Percentiles rank a stretch among this genome's conserved stretches.
Conservation (phyloP, 371 early-diverging fungal genomes). For the Mortierella sp. region DNA sequence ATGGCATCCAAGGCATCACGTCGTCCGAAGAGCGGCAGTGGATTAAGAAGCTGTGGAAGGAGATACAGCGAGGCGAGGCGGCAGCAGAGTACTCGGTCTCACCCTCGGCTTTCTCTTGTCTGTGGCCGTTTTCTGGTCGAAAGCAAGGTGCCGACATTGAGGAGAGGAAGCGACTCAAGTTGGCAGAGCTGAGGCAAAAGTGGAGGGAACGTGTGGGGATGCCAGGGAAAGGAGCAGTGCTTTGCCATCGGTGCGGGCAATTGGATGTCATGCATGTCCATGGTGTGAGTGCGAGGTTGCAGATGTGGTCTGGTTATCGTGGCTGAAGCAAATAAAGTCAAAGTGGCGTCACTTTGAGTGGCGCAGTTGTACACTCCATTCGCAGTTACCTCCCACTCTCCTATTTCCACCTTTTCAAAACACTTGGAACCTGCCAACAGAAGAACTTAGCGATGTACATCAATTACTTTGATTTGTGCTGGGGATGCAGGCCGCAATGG, state of each 20-base stretch:
- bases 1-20: slow-evolving; percentile 34
- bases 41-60: slow-evolving; percentile 30
- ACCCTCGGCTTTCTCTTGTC: slow-evolving; percentile 7
- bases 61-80: slow-evolving; percentile 27
- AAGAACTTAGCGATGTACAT: too few species aligned
- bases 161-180: slow-evolving; percentile 21
- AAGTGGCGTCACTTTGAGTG: too few species aligned
- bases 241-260: slow-evolving; percentile 37
- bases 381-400: too few species aligned
- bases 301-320: slow-evolving; percentile 44
- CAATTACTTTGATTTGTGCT: too few species aligned
- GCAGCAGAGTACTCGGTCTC: slow-evolving; percentile 16
- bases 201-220: slow-evolving; percentile 39
- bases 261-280: slow-evolving; percentile 52
- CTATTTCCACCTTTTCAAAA: too few species aligned
- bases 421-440: too few species aligned
- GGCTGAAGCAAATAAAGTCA: slow-evolving; percentile 1
- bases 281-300: slow-evolving; percentile 25
- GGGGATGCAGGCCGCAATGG: too few species aligned
- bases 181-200: slow-evolving; percentile 20
- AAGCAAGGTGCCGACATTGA: slow-evolving; percentile 13
- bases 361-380: too few species aligned
- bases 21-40: slow-evolving; percentile 32
- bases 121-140: slow-evolving; percentile 7
- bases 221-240: slow-evolving; percentile 25